Percentiles rank a stretch among this genome's conserved stretches.
phyloP scores from a whole-genome alignment of 169 alveolate species.

The Theileria parva region DNA sequence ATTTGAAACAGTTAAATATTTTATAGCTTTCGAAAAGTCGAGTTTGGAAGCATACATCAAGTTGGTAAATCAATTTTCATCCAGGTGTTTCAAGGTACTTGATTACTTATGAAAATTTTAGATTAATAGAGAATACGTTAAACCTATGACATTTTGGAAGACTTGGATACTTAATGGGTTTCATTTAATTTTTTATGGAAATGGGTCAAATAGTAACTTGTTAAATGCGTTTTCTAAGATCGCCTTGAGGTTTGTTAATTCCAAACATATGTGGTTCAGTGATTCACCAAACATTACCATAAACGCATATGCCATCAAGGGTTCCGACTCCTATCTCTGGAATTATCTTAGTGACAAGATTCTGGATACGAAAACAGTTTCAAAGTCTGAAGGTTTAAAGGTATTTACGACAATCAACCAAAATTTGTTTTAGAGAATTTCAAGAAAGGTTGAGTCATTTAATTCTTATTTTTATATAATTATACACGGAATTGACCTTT shows the following conservation, averaged over 20 bases:
- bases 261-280: not conserved
- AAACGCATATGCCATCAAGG: slow-evolving; percentile 33
- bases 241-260: slow-evolving; percentile 37
- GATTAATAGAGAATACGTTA: not conserved
- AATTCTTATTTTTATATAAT: slow-evolving; percentile 30
- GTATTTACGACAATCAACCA: not conserved
- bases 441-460: not conserved
- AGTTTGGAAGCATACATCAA: slow-evolving; percentile 17
- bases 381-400: slow-evolving; percentile 3
- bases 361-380: not conserved
- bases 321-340: slow-evolving; percentile 26
- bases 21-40: slow-evolving; percentile 32
- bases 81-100: not conserved
- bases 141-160: slow-evolving; percentile 34
- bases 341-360: slow-evolving; percentile 14
- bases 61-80: slow-evolving; percentile 17
- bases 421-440: not conserved
- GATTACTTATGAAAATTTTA: not conserved
- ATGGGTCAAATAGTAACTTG: slow-evolving; percentile 55
- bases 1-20: not conserved
- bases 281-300: slow-evolving; percentile 41
- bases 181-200: slow-evolving; percentile 51
- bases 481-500: slow-evolving; percentile 36
- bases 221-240: slow-evolving; percentile 25
- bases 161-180: slow-evolving; percentile 63